phyloP scores from a whole-genome alignment of 2,329 filamentous ascomycete species.

The Fusarium longipes region DNA sequence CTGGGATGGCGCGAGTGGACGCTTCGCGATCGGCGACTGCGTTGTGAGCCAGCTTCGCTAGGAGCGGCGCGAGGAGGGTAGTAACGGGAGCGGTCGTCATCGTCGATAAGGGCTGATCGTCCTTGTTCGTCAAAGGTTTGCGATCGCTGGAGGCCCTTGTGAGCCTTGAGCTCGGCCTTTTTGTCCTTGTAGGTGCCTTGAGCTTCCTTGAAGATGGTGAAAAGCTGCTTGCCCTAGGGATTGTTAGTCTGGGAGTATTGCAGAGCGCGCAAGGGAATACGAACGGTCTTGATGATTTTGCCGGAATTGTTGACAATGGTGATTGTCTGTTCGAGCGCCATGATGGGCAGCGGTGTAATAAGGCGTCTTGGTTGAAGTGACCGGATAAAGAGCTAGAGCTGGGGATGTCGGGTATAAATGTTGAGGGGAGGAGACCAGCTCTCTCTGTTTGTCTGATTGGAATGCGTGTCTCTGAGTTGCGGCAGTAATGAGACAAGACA shows the following conservation, averaged over 20 bases:
- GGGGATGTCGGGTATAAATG: slow-evolving; percentile 4
- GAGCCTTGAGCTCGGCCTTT: slow-evolving; percentile 82
- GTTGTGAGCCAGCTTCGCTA: slow-evolving; percentile 57
- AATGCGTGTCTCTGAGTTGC: slow-evolving; percentile 20
- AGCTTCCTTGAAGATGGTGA: slow-evolving; percentile 92
- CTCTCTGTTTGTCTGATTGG: slow-evolving; percentile 30
- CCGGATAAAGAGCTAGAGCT: background rate
- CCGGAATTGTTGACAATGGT: slow-evolving; percentile 91
- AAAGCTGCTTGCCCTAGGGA: slow-evolving; percentile 83
- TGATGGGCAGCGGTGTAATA: slow-evolving; percentile 44
- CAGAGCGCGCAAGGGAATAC: slow-evolving; percentile 48
- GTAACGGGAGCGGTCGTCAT: slow-evolving; percentile 51
- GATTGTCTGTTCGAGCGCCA: slow-evolving; percentile 74
- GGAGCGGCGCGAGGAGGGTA: slow-evolving; percentile 50
- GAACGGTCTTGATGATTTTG: slow-evolving; percentile 88
- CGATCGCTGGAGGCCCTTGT: slow-evolving; percentile 69
- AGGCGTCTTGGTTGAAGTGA: slow-evolving; percentile 19
- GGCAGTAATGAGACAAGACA: slow-evolving; percentile 15
- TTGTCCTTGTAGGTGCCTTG: slow-evolving; percentile 88
- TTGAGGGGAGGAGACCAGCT: slow-evolving; percentile 41
- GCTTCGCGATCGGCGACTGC: slow-evolving; percentile 56
- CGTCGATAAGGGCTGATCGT: slow-evolving; percentile 38
- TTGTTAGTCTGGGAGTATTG: slow-evolving; percentile 25
- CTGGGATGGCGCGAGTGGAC: slow-evolving; percentile 47
- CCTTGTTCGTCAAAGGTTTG: slow-evolving; percentile 61